Percentiles rank a stretch among this genome's conserved stretches.
phyloP scores from a whole-genome alignment of 495 filamentous ascomycete genomes.

The Sordaria brevicollis region DNA sequence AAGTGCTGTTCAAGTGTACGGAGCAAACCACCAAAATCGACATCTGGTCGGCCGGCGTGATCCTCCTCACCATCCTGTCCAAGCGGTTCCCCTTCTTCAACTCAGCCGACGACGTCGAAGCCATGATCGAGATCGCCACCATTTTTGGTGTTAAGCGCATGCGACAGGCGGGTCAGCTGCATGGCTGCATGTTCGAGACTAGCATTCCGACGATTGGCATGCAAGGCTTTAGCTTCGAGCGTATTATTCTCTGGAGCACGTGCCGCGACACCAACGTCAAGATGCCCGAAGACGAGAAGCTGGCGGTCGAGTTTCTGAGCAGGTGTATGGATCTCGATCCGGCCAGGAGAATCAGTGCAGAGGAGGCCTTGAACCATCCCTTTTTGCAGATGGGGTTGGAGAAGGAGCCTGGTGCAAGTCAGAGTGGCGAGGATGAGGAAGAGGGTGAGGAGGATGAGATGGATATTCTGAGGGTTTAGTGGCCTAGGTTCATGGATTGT shows the following conservation, averaged over 20 bases:
- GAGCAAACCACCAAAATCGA: slow-evolving; percentile 94
- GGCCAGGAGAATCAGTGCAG: slow-evolving; percentile 56
- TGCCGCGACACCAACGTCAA: slow-evolving; percentile 38
- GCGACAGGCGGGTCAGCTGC: slow-evolving; percentile 68
- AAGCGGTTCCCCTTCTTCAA: slow-evolving; percentile 97
- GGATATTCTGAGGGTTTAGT: slow-evolving; percentile 29
- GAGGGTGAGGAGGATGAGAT: slow-evolving; percentile 35
- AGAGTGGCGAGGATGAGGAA: slow-evolving; percentile 4
- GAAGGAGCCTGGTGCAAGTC: background rate
- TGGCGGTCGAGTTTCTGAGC: slow-evolving; percentile 55
- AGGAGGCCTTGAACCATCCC: slow-evolving; percentile 61
- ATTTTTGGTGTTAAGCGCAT: slow-evolving; percentile 84
- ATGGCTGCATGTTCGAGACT: slow-evolving; percentile 79
- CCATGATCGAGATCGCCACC: slow-evolving; percentile 91
- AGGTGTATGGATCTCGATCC: slow-evolving; percentile 68
- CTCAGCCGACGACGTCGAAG: slow-evolving; percentile 89
- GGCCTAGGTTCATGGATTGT: background rate
- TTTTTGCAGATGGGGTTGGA: slow-evolving; percentile 46
- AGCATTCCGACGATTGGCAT: slow-evolving; percentile 83
- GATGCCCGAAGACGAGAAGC: slow-evolving; percentile 50
- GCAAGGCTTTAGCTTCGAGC: slow-evolving; percentile 75
- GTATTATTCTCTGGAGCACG: slow-evolving; percentile 88
- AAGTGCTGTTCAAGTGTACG: slow-evolving; percentile 96
- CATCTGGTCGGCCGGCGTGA: slow-evolving; percentile 93
- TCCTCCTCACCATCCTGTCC: slow-evolving; percentile 81